Evolutionary conservation across 805 yeast species (phyloP), one percentile per base, ranked within the genome.

Genomic region (Candida saitoana): DNA sequence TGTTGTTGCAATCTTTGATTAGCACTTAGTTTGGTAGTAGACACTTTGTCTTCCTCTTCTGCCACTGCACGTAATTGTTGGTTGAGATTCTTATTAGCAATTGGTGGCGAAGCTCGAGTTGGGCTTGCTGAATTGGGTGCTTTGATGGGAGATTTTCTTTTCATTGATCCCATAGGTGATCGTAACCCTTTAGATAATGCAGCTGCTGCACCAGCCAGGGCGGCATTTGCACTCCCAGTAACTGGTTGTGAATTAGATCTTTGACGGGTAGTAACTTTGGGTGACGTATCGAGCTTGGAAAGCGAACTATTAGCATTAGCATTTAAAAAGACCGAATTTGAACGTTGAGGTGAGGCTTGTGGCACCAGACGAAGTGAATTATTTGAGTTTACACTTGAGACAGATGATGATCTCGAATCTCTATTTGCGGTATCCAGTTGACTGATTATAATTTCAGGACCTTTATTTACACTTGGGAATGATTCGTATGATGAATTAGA

Each of bases 1-100:
- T 68, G 73, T 35, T 56, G 62, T 41, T 67, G 73, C 14, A 69
- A 57, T 35, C 70, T 54, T 42, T 68, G 72, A 34, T 58, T 60
- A 1, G 74, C 73, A 6, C 64, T 63, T 19, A 67, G 43, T 41
- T 50, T 59, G n/a, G 32, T 22, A 5, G 34, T n/a, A 3, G 36
- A 3, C 11, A 12, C 12, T 18, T 40, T 16, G 11, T 31, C 42
- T 11, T 38, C 35, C 14, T 51, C 54, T 37, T 54, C 60, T n/a
- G 54, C 52, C 15, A 52, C 56, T 3, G 50, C 52, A 20, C 52
- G 34, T 27, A 49, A 45, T 15, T 52, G 49, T 22, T 46, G 45
- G 6, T 44, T 44, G 20, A 47, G 47, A 33, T 42, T 51, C 7
- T 33, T 35, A 11, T 34, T 29, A 8, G 57, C 49, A 2, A 48